phyloP scores from a whole-genome alignment of 2,329 filamentous ascomycete species.

The Alternaria dauci region DNA sequence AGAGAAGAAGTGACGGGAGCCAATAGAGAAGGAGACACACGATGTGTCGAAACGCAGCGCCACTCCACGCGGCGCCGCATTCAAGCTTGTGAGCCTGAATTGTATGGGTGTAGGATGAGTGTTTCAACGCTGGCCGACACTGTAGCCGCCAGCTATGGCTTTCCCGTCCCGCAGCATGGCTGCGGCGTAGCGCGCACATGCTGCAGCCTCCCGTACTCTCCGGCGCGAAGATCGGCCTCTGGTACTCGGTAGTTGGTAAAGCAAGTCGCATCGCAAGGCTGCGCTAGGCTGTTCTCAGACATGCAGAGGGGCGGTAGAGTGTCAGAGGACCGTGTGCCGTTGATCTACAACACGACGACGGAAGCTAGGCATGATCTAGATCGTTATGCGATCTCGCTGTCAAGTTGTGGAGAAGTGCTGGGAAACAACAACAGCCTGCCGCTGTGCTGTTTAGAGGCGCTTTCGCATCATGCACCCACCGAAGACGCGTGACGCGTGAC shows the following conservation, averaged over 20 bases:
- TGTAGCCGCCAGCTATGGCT: constrained; percentile 47
- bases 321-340: constrained; percentile 29
- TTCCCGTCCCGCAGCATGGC: constrained; percentile 33
- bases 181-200: constrained; percentile 37
- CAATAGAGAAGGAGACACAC: constrained; percentile 42
- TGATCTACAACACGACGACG: constrained; percentile 36
- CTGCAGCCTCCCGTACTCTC: constrained; percentile 29
- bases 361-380: constrained; percentile 35
- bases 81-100: constrained; percentile 46
- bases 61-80: constrained; percentile 41
- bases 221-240: constrained; percentile 18
- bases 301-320: constrained; percentile 23
- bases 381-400: constrained; percentile 21
- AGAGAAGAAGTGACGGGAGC: constrained; percentile 38
- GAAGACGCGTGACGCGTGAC: constrained; percentile 29
- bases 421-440: constrained; percentile 36
- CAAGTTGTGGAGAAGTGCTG: constrained; percentile 18
- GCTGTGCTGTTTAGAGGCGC: constrained; percentile 23
- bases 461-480: constrained; percentile 18
- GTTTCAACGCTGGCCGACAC: constrained; percentile 47
- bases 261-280: constrained; percentile 16
- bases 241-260: constrained; percentile 17
- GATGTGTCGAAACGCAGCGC: constrained; percentile 47
- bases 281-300: constrained; percentile 25
- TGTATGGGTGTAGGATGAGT: constrained; percentile 42